Conservation (phyloP, 306 rosid genomes). For the Vigna trinervia region DNA sequence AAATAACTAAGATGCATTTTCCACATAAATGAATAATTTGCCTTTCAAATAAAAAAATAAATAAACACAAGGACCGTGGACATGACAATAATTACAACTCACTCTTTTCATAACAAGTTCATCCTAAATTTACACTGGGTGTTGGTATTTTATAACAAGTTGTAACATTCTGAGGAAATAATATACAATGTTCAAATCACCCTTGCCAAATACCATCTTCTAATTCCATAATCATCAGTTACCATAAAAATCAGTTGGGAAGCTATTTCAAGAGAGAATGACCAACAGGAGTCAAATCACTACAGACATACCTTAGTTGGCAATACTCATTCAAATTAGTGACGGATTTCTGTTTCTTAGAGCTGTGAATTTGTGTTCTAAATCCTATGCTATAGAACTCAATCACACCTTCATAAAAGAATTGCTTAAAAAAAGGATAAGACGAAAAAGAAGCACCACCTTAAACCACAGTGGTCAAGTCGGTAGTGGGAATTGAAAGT, state of each 20-base stretch:
- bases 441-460: conserved; percentile 27
- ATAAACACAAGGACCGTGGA: not conserved
- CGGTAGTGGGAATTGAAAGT: conserved; percentile 44
- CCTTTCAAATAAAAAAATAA: not conserved
- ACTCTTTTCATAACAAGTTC: not conserved
- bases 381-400: not conserved
- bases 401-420: conserved; percentile 33
- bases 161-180: not conserved
- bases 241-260: conserved; percentile 18
- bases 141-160: not conserved
- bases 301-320: not conserved
- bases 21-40: not conserved
- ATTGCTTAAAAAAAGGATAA: not conserved
- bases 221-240: not conserved
- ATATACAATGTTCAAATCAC: not conserved
- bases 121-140: not conserved
- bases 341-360: conserved; percentile 30
- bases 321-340: conserved; percentile 29
- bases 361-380: conserved; percentile 14
- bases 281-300: conserved; percentile 11
- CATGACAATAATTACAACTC: not conserved
- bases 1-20: not conserved
- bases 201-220: conserved; percentile 12
- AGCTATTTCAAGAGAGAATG: not conserved
- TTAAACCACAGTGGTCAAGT: conserved; percentile 56